Evolutionary conservation across 2,329 filamentous ascomycete genomes (phyloP), one percentile per base, ranked within the genome.

Genomic region (Calonectria multiphialidica): DNA sequence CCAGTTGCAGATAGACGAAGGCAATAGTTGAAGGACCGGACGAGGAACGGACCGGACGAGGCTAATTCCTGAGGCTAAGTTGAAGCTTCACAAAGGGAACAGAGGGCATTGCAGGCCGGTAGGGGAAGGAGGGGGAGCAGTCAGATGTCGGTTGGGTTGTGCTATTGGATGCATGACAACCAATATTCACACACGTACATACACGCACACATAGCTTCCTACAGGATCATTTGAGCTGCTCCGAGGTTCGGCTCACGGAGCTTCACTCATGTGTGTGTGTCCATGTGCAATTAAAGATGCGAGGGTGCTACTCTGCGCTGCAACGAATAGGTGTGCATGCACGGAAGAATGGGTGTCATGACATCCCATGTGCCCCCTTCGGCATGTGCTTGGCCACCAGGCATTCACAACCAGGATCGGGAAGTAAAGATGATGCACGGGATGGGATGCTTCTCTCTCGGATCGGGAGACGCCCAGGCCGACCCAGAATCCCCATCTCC

Each of bases 201-300:
- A 8, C 28, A 30, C 28, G 8, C 8, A 30, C 28, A 30, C 28
- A 30, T 30, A 55, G 57, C 66, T 63, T 63, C 66, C 55, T 69
- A n/a, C n/a, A n/a, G 67, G 67, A 15, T 40, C 55, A 21, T 47
- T 25, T 28, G 30, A 59, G 59, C 47, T 37, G n/a, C 68, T 70
- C 68, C 62, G 68, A 70, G 68, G 68, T 66, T 70, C 68, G 62
- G 68, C 53, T 50, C 44, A 25, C 61, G 37, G 35, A 65, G 50
- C 37, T 30, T 23, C 37, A 50, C 40, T 42, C 45, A 42, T 47
- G 28, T 35, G 40, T 37, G 15, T 33, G 35, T 44, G 37, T 42
- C 57, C 23, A 15, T 18, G 33, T 40, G n/a, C 57, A 62, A 44
- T 44, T 44, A 42, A 40, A 44, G 25, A 62, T 42, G 23, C 8